phyloP scores from a whole-genome alignment of 2,329 filamentous ascomycete species.

The Bipolaris bicolor region DNA sequence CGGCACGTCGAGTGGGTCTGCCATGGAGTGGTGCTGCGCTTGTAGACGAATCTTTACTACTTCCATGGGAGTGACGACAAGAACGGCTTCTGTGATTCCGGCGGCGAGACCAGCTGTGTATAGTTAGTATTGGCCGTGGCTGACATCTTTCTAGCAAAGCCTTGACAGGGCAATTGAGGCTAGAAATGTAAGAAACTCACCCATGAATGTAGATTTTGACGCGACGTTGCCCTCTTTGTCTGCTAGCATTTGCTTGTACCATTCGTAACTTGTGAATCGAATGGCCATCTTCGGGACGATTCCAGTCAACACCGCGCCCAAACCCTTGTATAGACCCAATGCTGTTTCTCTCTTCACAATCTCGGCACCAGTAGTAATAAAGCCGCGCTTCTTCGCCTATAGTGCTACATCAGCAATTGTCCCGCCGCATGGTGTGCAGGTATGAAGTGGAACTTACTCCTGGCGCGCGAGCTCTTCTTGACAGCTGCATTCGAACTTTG shows the following conservation, averaged over 20 bases:
- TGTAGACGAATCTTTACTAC: constrained; percentile 98
- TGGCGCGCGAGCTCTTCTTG: constrained; percentile 78
- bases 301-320: constrained; percentile 94
- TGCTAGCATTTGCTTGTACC: constrained; percentile 85
- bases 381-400: constrained; percentile 78
- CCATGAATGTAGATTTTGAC: constrained; percentile 73
- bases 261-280: constrained; percentile 95
- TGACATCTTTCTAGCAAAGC: neutral
- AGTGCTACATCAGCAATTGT: constrained; percentile 13
- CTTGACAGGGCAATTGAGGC: neutral
- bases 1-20: constrained; percentile 91
- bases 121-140: constrained; percentile 19
- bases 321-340: constrained; percentile 92
- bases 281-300: constrained; percentile 99
- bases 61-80: constrained; percentile 98
- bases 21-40: constrained; percentile 97
- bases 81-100: constrained; percentile 94
- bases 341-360: constrained; percentile 91
- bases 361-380: constrained; percentile 81
- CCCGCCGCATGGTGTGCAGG: neutral
- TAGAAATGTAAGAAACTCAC: constrained; percentile 52
- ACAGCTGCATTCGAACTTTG: constrained; percentile 99
- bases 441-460: constrained; percentile 64
- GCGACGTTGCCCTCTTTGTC: constrained; percentile 70
- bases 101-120: constrained; percentile 79